Conservation (phyloP, 2,329 filamentous ascomycete genomes). For the Cladosporium sp. region DNA sequence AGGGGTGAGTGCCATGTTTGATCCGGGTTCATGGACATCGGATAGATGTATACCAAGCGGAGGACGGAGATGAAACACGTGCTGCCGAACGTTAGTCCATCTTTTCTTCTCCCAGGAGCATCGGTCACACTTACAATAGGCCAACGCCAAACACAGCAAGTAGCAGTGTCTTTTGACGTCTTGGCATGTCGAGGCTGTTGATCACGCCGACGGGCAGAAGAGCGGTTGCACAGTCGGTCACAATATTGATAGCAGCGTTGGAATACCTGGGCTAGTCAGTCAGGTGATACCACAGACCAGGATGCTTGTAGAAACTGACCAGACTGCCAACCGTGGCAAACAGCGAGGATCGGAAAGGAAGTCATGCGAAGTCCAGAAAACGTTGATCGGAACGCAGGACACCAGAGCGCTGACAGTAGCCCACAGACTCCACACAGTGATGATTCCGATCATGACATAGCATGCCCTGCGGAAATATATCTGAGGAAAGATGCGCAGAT, state of each 20-base stretch:
- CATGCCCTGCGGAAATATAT: conserved; percentile 29
- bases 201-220: conserved; percentile 32
- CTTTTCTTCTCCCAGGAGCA: neutral
- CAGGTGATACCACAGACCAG: neutral
- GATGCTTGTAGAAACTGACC: neutral
- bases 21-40: conserved; percentile 13
- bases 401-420: conserved; percentile 12
- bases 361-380: conserved; percentile 12
- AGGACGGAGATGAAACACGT: conserved; percentile 32
- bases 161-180: conserved; percentile 29
- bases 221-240: conserved; percentile 13
- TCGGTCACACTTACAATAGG: conserved; percentile 9
- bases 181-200: conserved; percentile 31
- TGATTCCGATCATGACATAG: conserved; percentile 8
- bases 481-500: conserved; percentile 45
- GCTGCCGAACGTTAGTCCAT: conserved; percentile 13
- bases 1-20: conserved; percentile 10
- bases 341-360: conserved; percentile 10
- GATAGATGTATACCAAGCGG: conserved; percentile 27
- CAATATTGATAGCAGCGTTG: conserved; percentile 12
- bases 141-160: conserved; percentile 34
- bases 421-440: conserved; percentile 11
- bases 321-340: conserved; percentile 10
- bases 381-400: conserved; percentile 11
- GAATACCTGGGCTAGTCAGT: conserved; percentile 3